These are phyloP conservation scores for Xylaria cubensis DNA, from an alignment of 495 filamentous ascomycete species.

Conservation along the genomic window DNA sequence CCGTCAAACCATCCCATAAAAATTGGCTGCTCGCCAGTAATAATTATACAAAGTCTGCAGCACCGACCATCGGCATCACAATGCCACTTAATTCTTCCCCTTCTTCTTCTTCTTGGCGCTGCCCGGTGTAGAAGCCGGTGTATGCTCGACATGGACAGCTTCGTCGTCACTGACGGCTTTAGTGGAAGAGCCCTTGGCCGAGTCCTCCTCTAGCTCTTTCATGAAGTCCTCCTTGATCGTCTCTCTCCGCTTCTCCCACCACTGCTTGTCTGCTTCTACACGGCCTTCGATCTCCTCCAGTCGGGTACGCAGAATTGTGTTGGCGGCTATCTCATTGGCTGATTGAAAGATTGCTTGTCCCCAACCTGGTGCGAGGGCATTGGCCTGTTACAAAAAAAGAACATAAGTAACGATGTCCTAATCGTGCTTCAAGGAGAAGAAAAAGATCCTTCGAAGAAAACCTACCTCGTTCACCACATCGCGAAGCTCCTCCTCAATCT, in stretches of 20 bases:
- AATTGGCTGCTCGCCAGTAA: constrained; percentile 17
- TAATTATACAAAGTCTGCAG: constrained; percentile 24
- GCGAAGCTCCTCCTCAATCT: constrained; percentile 93
- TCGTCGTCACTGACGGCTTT: constrained; percentile 75
- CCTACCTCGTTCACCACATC: constrained; percentile 92
- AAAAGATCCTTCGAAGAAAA: background rate
- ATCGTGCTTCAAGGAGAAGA: background rate
- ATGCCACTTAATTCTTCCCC: constrained; percentile 69
- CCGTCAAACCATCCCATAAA: constrained; percentile 1
- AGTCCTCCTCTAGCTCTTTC: constrained; percentile 77
- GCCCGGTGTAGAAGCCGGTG: constrained; percentile 56
- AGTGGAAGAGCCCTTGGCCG: constrained; percentile 36
- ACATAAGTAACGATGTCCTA: constrained; percentile 16
- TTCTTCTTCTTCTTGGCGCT: constrained; percentile 73
- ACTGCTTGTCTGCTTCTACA: constrained; percentile 73
- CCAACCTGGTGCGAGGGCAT: constrained; percentile 85
- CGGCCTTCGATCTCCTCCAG: constrained; percentile 80
- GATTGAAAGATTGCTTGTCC: constrained; percentile 95
- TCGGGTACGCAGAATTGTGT: constrained; percentile 73
- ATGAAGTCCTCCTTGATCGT: constrained; percentile 78
- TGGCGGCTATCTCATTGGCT: constrained; percentile 81
- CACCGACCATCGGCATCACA: constrained; percentile 5
- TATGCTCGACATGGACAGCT: constrained; percentile 80
- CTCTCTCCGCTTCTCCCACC: constrained; percentile 78
- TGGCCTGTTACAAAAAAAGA: constrained; percentile 64